These are phyloP conservation scores for Coemansia sp. DNA, from an alignment of 192 early-diverging fungal species.

Conservation along the genomic window DNA sequence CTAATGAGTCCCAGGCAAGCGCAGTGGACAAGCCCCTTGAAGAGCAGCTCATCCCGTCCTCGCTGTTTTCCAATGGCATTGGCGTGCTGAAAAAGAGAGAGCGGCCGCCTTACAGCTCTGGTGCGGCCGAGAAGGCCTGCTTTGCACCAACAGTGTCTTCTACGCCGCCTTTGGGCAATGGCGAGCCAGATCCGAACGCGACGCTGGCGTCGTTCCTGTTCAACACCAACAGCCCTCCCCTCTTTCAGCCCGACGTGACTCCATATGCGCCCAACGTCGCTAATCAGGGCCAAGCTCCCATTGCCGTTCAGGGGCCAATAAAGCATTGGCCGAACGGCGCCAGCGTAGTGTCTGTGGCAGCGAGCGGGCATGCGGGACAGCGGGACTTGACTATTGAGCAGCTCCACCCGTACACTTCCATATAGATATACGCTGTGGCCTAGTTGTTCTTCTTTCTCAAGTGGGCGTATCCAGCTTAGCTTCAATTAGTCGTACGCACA, in stretches of 20 bases:
- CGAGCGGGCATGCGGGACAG: constrained; percentile 22
- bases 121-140: neutral
- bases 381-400: constrained; percentile 53
- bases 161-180: neutral
- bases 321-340: constrained; percentile 9
- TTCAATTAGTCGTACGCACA: neutral
- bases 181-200: neutral
- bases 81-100: neutral
- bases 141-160: too few species aligned
- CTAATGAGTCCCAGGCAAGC: neutral
- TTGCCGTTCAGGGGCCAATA: constrained; percentile 4
- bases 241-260: neutral
- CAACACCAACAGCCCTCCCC: constrained; percentile 2
- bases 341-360: constrained; percentile 37
- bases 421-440: neutral
- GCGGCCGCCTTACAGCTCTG: neutral
- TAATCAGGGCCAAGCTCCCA: constrained; percentile 1
- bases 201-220: constrained; percentile 15
- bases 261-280: neutral
- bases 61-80: neutral
- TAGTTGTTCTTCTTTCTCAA: neutral
- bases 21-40: neutral
- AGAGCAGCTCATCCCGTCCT: neutral
- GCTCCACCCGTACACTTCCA: constrained; percentile 12
- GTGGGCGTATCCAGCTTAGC: neutral